Percentiles rank a stretch among this genome's conserved stretches.
Evolutionary conservation across 805 yeast species (phyloP).

Genomic region (Hanseniaspora singularis): DNA sequence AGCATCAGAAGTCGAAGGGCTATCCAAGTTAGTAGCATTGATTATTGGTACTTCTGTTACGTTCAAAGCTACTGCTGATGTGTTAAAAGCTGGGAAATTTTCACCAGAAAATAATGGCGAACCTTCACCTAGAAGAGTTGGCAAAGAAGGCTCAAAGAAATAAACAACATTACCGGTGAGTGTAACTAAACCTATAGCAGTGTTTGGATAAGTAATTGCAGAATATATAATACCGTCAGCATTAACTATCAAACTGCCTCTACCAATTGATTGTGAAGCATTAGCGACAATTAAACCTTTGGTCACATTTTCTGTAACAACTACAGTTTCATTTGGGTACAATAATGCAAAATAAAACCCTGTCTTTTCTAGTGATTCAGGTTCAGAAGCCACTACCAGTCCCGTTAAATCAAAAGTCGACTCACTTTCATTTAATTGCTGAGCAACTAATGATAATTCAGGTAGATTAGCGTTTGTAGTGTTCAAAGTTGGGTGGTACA

Average conservation of each 20-base stretch:
- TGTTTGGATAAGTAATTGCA: constrained; percentile 23
- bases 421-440: constrained; percentile 18
- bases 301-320: constrained; percentile 20
- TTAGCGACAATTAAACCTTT: constrained; percentile 22
- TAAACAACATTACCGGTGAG: constrained; percentile 19
- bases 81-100: constrained; percentile 21
- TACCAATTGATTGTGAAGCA: constrained; percentile 17
- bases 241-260: constrained; percentile 24
- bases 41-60: not conserved
- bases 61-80: constrained; percentile 8
- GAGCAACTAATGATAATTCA: constrained; percentile 20
- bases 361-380: constrained; percentile 21
- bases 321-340: constrained; percentile 22
- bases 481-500: constrained; percentile 19
- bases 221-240: constrained; percentile 23
- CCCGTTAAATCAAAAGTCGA: constrained; percentile 20
- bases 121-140: constrained; percentile 20
- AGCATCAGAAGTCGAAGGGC: constrained; percentile 14
- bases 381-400: constrained; percentile 21
- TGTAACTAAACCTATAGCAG: constrained; percentile 24
- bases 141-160: constrained; percentile 23
- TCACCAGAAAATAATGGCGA: constrained; percentile 20
- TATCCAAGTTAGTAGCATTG: too few relatives aligned
- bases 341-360: constrained; percentile 24
- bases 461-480: constrained; percentile 22